Evolutionary conservation across 176 grass and related monocot species (phyloP), one percentile per base, ranked within the genome.

Genomic region (Lolium multiflorum): DNA sequence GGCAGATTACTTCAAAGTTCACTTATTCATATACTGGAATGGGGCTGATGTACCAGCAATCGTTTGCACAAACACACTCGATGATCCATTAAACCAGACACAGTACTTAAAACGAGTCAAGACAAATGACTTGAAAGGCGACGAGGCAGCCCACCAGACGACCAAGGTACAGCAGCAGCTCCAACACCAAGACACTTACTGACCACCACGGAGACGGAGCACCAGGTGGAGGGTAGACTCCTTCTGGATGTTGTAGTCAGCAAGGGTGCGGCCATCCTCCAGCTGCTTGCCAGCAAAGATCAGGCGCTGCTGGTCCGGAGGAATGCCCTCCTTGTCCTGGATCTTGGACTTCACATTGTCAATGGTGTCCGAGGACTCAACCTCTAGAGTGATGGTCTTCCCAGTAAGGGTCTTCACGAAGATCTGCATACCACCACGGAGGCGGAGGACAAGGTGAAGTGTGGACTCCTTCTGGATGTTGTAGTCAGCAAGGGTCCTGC

Each of bases 191-290:
- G 15, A 56, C 52, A 52, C 13, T 52, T 52, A 52, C 50, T 43
- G 41, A 43, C 41, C 41, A 43, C 41, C 41, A 8, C 38, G 38
- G 38, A 39, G 38, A 39, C 38, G 38, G 3, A 39, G 38, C 38
- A 39, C 38, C 38, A 39, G 38, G 38, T 39, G 38, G 38, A 39
- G 38, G 38, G 38, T 39, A 2, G 88, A 89, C 83, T 95, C 93
- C 81, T 97, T 97, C 86, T 97, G 92, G 74, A 97, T 94, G 87
- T 97, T 94, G 82, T 94, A 97, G 78, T 97, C 92, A 0, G 92
- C 95, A 4, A 97, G 95, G 7, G 95, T 97, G 59, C 88, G 74
- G 1, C 90, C 92, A 7, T 97, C 95, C 37, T 94, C 89, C 9
- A 97, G 95, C 86, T 92, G 90, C 86, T 94, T 97, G n/a, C 95